Conservation (phyloP, 768 basidiomycete species). For the Pisolithus microcarpus region DNA sequence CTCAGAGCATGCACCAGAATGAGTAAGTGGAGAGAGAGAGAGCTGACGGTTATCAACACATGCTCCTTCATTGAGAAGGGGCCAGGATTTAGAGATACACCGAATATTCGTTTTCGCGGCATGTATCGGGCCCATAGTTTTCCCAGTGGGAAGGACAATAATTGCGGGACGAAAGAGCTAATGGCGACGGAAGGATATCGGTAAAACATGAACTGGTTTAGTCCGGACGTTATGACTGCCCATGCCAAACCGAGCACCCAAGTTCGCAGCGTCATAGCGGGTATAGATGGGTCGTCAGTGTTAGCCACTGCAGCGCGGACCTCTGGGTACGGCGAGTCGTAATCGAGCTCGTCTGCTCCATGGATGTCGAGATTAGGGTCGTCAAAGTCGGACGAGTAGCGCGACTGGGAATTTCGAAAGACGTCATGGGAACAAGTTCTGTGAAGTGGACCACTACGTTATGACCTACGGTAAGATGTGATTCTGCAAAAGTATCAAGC, state of each 20-base stretch:
- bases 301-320: slow-evolving; percentile 65
- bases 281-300: slow-evolving; percentile 60
- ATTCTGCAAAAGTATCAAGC: slow-evolving; percentile 9
- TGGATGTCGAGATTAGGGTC: slow-evolving; percentile 23
- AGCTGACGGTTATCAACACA: slow-evolving; percentile 52
- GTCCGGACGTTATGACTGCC: slow-evolving; percentile 56
- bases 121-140: slow-evolving; percentile 45
- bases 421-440: background rate
- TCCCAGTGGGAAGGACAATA: slow-evolving; percentile 66
- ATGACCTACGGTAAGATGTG: slow-evolving; percentile 14
- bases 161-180: slow-evolving; percentile 59
- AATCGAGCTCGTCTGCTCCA: slow-evolving; percentile 29
- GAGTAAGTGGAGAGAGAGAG: background rate
- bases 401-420: background rate
- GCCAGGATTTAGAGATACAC: slow-evolving; percentile 63
- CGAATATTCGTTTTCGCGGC: slow-evolving; percentile 51
- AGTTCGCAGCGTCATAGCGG: slow-evolving; percentile 55
- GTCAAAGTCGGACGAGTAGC: slow-evolving; percentile 8
- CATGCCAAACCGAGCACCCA: slow-evolving; percentile 69
- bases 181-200: slow-evolving; percentile 63
- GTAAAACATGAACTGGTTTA: slow-evolving; percentile 76
- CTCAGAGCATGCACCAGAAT: slow-evolving; percentile 23
- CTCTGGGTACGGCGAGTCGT: slow-evolving; percentile 69
- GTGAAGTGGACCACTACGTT: background rate
- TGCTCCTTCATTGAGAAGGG: slow-evolving; percentile 75